Base-by-base conservation (phyloP, 1,284 basidiomycete genomes). In the Cerioporus squamosus region DNA sequence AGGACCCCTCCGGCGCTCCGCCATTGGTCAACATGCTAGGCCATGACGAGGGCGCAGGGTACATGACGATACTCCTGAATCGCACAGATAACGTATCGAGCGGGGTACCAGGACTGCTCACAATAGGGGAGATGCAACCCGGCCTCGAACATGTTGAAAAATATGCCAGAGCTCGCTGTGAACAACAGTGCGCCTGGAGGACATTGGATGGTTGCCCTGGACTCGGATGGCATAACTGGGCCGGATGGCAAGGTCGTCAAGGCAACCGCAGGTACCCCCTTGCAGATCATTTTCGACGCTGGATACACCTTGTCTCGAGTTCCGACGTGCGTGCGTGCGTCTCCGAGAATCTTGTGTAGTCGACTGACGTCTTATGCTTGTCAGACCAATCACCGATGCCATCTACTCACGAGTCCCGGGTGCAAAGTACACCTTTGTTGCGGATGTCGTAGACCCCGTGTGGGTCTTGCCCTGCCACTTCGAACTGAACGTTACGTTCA, bases 241-340 rank as follows among this genome's bases (percentile, higher is more conserved):
- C 71, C 75, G 2, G 72, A 81, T 47, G 80, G 79, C 17, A 44
- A 75, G 44, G 62, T 76, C 14, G 81, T 90, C 24, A 69, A 75
- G 33, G 68, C 76, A 20, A 75, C 77, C 3, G 74, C 79, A 54
- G 72, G 71, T 36, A 73, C 73, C 15, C 82, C 81, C 65, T 71
- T 82, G 6, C 83, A 81, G 2, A 82, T 80, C 22, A 75, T 89
- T 10, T 75, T 90, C 50, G 88, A 90, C 65, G 82, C 85, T 2
- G 88, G 87, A 0, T 90, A 87, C 67, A 81, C 84, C 1, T 70
- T 89, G 14, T 81, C 86, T 14, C 87, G 88, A 67, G 78, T 88
- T 39, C 79, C 85, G 42, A 67, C 33, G 33, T 36, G 33, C 74
- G 84, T 85, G 67, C 42, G 77, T 70, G 44, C 36, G 2, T 45